A percentile compares a stretch with the other conserved stretches of the same genome.
These are phyloP conservation scores for Kentomonas sorsogonicus DNA, from an alignment of 208 protist genomes.

Conservation along the genomic window DNA sequence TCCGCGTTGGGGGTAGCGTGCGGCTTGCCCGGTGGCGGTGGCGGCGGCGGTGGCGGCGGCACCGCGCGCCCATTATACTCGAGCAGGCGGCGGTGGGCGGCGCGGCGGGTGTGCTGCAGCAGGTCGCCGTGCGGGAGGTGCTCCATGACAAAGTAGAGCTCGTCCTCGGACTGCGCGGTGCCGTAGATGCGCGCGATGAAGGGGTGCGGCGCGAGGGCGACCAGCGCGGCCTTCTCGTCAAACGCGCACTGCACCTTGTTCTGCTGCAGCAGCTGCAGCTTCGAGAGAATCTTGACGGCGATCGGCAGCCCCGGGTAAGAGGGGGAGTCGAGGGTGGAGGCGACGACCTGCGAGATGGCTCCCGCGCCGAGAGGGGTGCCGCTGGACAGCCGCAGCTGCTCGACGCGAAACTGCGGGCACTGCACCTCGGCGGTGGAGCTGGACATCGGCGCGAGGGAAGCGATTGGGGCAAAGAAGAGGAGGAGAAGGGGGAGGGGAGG, in stretches of 20 bases:
- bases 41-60: neutral
- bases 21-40: neutral
- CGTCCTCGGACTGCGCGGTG: conserved; percentile 83
- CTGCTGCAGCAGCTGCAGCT: conserved; percentile 84
- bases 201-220: conserved; percentile 55
- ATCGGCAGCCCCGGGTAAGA: conserved; percentile 26
- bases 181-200: conserved; percentile 81
- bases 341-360: conserved; percentile 75
- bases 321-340: conserved; percentile 28
- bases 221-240: conserved; percentile 78
- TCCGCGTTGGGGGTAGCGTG: neutral
- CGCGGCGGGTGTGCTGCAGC: conserved; percentile 74
- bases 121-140: conserved; percentile 91
- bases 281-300: conserved; percentile 86
- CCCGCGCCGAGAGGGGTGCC: conserved; percentile 70
- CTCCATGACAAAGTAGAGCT: conserved; percentile 93
- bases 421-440: too few species aligned
- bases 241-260: conserved; percentile 73
- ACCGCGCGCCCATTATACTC: conserved; percentile 14
- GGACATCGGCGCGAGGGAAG: neutral
- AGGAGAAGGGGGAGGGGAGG: neutral
- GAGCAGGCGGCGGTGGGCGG: conserved; percentile 23
- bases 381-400: conserved; percentile 56
- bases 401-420: conserved; percentile 43
- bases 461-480: neutral